Evolutionary conservation across 805 yeast species (phyloP).

Genomic region (Candida silvicultrix): DNA sequence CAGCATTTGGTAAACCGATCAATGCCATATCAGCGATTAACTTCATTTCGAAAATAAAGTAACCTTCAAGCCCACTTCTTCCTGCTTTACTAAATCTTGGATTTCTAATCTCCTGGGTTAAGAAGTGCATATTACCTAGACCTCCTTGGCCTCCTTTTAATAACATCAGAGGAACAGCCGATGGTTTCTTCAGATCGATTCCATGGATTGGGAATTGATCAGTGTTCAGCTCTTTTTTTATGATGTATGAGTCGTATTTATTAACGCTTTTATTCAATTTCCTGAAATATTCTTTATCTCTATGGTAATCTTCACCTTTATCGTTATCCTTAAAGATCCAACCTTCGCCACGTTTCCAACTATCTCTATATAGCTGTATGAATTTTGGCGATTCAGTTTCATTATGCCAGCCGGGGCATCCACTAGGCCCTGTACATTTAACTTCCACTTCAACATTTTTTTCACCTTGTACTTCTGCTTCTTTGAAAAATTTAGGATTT

Average conservation of each 20-base stretch:
- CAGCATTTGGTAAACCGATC: constrained; percentile 96
- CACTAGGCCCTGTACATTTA: constrained; percentile 14
- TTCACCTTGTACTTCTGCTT: constrained; percentile 12
- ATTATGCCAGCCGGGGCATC: constrained; percentile 11
- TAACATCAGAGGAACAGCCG: constrained; percentile 61
- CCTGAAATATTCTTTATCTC: constrained; percentile 57
- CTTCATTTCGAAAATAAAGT: constrained; percentile 77
- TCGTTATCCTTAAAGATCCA: constrained; percentile 80
- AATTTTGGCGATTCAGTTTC: constrained; percentile 26
- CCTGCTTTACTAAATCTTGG: constrained; percentile 87
- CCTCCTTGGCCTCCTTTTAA: constrained; percentile 91
- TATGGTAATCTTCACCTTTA: constrained; percentile 59
- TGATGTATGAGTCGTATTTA: constrained; percentile 53
- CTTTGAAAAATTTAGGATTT: constrained; percentile 45
- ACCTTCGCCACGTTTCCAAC: constrained; percentile 69
- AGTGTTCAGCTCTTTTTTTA: constrained; percentile 47
- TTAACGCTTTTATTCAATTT: constrained; percentile 58
- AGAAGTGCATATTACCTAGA: constrained; percentile 92
- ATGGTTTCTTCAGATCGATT: constrained; percentile 57
- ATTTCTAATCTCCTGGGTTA: constrained; percentile 76
- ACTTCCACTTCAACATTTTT: constrained; percentile 30
- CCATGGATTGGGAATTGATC: constrained; percentile 84
- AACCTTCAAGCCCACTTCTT: constrained; percentile 56
- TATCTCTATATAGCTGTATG: constrained; percentile 58
- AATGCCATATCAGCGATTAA: constrained; percentile 88